These are phyloP conservation scores for Plasmodium gallinaceum DNA, from an alignment of 169 alveolate species.

Conservation along the genomic window DNA sequence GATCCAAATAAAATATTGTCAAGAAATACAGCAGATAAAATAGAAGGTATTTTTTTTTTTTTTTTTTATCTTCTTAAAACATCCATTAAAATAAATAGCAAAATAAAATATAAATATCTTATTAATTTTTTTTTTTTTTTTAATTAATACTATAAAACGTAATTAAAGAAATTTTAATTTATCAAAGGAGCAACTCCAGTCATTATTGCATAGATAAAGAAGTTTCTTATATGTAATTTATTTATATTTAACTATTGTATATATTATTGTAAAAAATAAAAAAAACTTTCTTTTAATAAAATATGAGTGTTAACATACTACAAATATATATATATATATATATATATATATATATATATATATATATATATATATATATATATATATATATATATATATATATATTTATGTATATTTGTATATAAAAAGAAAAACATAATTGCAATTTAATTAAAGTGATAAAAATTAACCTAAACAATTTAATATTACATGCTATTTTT, in stretches of 20 bases:
- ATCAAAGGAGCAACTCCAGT: conserved; percentile 53
- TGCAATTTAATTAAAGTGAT: not conserved
- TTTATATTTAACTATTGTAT: not conserved
- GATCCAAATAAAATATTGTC: conserved; percentile 83
- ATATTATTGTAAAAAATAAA: not conserved
- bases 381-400: not conserved
- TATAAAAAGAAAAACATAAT: not conserved
- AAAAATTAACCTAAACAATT: too few relatives aligned
- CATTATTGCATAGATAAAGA: conserved; percentile 49
- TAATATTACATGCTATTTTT: not conserved
- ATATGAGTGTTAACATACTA: not conserved
- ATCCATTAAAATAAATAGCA: not conserved
- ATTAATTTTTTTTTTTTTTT: not conserved
- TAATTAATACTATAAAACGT: not conserved
- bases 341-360: conserved; percentile 8
- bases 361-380: not conserved
- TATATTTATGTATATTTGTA: not conserved
- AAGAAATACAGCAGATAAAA: conserved; percentile 46
- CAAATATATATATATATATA: not conserved
- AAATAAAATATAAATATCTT: not conserved
- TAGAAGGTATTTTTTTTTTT: conserved; percentile 36
- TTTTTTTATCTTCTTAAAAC: not conserved
- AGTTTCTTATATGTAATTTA: conserved; percentile 56
- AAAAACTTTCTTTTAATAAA: not conserved
- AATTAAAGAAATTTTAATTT: conserved; percentile 46